Evolutionary conservation across 371 early-diverging fungal species (phyloP), one percentile per base, ranked within the genome.

Genomic region (Rhizopus delemar): DNA sequence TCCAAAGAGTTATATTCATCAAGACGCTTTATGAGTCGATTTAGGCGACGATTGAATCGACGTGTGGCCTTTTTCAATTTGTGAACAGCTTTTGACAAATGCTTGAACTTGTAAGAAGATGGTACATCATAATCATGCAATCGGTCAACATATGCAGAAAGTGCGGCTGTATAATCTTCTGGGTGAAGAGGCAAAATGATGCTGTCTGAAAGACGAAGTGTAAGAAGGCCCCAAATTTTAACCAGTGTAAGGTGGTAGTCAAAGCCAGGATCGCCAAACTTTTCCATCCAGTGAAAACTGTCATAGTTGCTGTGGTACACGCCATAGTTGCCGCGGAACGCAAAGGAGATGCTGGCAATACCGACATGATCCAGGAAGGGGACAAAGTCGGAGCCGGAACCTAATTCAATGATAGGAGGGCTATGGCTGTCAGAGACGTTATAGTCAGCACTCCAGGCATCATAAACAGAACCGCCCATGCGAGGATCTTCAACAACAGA

Each of bases 271-370:
- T 89, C 89, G 32, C 86, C 80, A 65, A 77, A 87, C 50, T 82
- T 77, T 4, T 73, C 70, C 84, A 89, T 86, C 77, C 86, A 84
- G 57, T 81, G 79, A 65, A 66, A 60, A 12, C 81, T 57, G 62
- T 88, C 85, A 66, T 87, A 88, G 60, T 80, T 84, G 56, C 86
- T 86, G 63, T 89, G 89, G 48, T 85, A 86, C 0, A 85, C 77
- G 41, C 88, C 88, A 50, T 78, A 71, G 29, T 70, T 68, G 8
- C 80, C 82, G 0, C 36, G 38, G 59, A 89, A 88, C 22, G 62
- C 57, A 48, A 89, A 41, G 53, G 78, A 72, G 3, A 86, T 36
- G 33, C 83, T 73, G 13, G 86, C 71, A 43, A 87, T 71, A 33
- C 89, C 89, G 9, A 82, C 66, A 46, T 86, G 83, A 9, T 83